Percentiles rank a stretch among this genome's conserved stretches.
Evolutionary conservation across 1,284 basidiomycete species (phyloP).

Genomic region (Marasmius sp.): DNA sequence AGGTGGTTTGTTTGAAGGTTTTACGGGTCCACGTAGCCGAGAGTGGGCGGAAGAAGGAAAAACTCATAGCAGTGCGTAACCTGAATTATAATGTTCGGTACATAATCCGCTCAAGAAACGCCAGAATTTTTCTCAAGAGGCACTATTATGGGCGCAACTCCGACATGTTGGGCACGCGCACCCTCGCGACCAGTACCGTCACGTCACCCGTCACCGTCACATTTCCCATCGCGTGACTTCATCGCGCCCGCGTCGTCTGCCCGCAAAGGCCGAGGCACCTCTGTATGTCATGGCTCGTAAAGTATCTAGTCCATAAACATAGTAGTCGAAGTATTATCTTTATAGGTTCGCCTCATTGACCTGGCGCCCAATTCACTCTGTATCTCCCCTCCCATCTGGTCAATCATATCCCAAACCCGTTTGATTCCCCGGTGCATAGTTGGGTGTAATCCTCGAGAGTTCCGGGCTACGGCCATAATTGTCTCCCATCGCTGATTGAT

Average conservation of each 20-base stretch:
- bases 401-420: not conserved
- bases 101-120: not conserved
- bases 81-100: not conserved
- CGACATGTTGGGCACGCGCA: no score
- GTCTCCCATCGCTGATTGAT: not conserved
- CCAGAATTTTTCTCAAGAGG: constrained; percentile 14
- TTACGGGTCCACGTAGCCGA: constrained; percentile 3
- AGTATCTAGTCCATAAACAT: not conserved
- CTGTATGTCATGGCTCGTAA: no score
- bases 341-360: not conserved
- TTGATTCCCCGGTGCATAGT: not conserved
- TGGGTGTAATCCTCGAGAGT: not conserved
- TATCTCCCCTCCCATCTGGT: not conserved
- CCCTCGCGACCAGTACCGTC: no score
- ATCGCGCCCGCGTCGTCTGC: no score
- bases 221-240: no score
- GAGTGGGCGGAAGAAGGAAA: not conserved
- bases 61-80: not conserved
- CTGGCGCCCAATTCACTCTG: not conserved
- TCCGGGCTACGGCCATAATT: not conserved
- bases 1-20: constrained; percentile 6
- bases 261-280: no score
- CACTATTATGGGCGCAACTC: constrained; percentile 14
- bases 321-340: not conserved
- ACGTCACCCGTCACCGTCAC: no score